Evolutionary conservation across 2,329 filamentous ascomycete species (phyloP).

Genomic region (Leptosphaerulina australis): DNA sequence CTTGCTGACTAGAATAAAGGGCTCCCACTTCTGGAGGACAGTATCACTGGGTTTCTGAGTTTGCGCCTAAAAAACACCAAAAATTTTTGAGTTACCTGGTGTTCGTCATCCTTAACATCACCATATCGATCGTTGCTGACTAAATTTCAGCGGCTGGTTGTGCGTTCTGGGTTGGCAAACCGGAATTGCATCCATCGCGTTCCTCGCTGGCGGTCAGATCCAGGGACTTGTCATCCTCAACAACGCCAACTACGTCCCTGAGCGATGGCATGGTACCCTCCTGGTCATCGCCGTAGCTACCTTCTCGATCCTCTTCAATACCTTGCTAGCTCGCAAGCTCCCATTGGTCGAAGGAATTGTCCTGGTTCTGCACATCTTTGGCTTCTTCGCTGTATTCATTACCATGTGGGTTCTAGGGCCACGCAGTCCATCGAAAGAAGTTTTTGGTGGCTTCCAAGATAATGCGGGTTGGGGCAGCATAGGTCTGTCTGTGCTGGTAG

Average conservation of each 20-base stretch:
- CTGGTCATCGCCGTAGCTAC: conserved; percentile 53
- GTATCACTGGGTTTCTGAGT: conserved; percentile 41
- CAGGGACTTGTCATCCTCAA: conserved; percentile 49
- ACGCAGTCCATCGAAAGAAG: conserved; percentile 27
- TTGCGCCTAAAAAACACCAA: conserved; percentile 31
- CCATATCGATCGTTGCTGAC: conserved; percentile 38
- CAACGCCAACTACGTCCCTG: conserved; percentile 43
- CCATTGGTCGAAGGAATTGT: conserved; percentile 56
- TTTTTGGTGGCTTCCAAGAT: conserved; percentile 36
- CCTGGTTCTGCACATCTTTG: conserved; percentile 56
- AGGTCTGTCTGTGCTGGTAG: conserved; percentile 31
- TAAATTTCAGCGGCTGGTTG: conserved; percentile 46
- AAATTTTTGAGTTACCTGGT: conserved; percentile 33
- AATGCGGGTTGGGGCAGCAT: conserved; percentile 36
- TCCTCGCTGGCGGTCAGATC: conserved; percentile 38
- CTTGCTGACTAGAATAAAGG: conserved; percentile 16
- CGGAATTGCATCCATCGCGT: conserved; percentile 40
- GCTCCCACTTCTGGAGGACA: conserved; percentile 37
- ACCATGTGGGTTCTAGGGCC: conserved; percentile 40
- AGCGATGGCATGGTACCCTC: conserved; percentile 59
- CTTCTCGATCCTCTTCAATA: conserved; percentile 53
- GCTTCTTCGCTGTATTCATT: conserved; percentile 57
- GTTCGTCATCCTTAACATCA: neutral
- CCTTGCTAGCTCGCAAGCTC: conserved; percentile 52
- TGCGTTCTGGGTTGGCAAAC: conserved; percentile 52